Conservation (phyloP, 495 filamentous ascomycete genomes). For the Clavariopsis aquatica region DNA sequence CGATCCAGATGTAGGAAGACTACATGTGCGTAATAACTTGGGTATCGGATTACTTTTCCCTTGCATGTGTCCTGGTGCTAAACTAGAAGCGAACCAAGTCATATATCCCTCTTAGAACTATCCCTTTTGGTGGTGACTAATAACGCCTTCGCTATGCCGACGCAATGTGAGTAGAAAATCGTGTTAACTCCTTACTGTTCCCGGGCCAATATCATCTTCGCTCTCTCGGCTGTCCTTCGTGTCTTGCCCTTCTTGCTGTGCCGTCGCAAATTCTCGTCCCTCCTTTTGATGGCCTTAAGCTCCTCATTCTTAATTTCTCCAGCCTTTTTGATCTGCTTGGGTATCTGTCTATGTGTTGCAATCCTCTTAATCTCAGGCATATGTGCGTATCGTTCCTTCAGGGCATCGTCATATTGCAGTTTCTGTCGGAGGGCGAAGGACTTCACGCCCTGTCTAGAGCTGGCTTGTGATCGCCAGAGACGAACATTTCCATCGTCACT, state of each 20-base stretch:
- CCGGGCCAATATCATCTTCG: conserved; percentile 83
- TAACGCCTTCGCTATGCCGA: conserved; percentile 11
- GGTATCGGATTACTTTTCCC: neutral
- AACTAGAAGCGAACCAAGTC: too few species aligned
- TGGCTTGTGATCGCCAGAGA: conserved; percentile 89
- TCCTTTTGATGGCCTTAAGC: conserved; percentile 79
- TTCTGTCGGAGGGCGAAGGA: conserved; percentile 77
- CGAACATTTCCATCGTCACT: conserved; percentile 93
- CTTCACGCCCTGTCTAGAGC: conserved; percentile 80
- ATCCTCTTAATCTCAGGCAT: conserved; percentile 97
- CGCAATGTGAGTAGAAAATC: neutral
- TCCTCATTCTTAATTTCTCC: conserved; percentile 94
- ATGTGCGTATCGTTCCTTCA: conserved; percentile 82
- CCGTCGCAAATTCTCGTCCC: conserved; percentile 90
- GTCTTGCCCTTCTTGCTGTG: conserved; percentile 77
- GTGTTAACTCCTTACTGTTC: conserved; percentile 59
- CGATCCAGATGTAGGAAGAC: neutral
- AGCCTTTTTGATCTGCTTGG: conserved; percentile 95
- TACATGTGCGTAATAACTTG: neutral
- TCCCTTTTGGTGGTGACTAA: neutral
- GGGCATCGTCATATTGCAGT: conserved; percentile 86
- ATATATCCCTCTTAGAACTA: neutral
- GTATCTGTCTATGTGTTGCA: conserved; percentile 84
- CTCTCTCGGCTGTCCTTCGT: conserved; percentile 77
- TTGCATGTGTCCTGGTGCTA: too few species aligned